Evolutionary conservation across 208 protist species (phyloP).

Genomic region (Phytomonas sp.): DNA sequence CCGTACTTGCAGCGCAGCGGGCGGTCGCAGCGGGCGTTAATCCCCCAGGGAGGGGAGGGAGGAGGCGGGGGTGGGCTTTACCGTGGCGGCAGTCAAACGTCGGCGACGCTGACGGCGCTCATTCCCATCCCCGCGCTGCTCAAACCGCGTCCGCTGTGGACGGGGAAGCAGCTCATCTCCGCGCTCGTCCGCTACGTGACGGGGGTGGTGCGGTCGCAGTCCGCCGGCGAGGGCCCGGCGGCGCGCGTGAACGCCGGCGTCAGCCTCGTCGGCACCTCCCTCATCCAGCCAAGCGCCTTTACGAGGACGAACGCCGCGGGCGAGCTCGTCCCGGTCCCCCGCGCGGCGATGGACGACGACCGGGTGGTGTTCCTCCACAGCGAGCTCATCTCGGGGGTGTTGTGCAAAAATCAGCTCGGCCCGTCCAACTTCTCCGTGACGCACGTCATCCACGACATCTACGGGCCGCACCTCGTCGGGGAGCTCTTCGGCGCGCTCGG

Average conservation of each 20-base stretch:
- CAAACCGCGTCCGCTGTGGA: constrained; percentile 93
- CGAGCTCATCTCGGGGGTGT: constrained; percentile 95
- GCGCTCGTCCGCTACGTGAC: constrained; percentile 79
- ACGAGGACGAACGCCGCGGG: constrained; percentile 28
- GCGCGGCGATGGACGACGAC: constrained; percentile 57
- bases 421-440: constrained; percentile 81
- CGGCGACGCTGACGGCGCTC: constrained; percentile 45
- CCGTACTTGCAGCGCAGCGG: constrained; percentile 68
- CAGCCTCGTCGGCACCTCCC: constrained; percentile 77
- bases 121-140: constrained; percentile 93
- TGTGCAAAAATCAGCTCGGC: constrained; percentile 97
- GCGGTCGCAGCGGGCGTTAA: neutral
- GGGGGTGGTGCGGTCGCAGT: constrained; percentile 19
- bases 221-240: neutral
- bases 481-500: constrained; percentile 93
- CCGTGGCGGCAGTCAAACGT: constrained; percentile 45
- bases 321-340: constrained; percentile 23
- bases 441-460: constrained; percentile 96
- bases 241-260: constrained; percentile 34
- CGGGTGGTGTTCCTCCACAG: constrained; percentile 87
- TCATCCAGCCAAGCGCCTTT: constrained; percentile 76
- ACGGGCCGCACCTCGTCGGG: constrained; percentile 92
- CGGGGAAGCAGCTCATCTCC: constrained; percentile 97
- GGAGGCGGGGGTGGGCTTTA: constrained; percentile 63
- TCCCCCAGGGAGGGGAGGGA: constrained; percentile 16